Conservation (phyloP, 306 rosid species). For the Trifolium fragiferum region DNA sequence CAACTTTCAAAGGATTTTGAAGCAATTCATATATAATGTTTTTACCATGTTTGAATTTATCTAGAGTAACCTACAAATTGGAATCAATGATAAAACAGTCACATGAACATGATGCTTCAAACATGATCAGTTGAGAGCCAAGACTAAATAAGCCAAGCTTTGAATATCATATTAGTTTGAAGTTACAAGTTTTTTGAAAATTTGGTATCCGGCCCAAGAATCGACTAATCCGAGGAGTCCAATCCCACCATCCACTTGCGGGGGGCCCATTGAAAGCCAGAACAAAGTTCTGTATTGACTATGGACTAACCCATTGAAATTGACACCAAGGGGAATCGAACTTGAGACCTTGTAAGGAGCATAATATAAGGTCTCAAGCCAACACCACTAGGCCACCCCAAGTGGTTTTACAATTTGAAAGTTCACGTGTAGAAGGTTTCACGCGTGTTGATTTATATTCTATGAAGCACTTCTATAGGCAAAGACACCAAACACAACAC, state of each 20-base stretch:
- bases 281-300: no score
- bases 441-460: not conserved
- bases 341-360: no score
- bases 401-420: not conserved
- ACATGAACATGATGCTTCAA: slow-evolving; percentile 15
- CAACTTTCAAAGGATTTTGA: slow-evolving; percentile 7
- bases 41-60: not conserved
- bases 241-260: no score
- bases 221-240: no score
- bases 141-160: slow-evolving; percentile 13
- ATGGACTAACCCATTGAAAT: no score
- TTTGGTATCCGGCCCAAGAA: no score
- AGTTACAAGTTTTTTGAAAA: not conserved
- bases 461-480: not conserved
- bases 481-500: not conserved
- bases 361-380: no score
- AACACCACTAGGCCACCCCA: no score
- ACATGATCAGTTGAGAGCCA: slow-evolving; percentile 9
- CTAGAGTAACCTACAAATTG: not conserved
- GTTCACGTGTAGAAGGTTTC: slow-evolving; percentile 8
- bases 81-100: slow-evolving; percentile 8
- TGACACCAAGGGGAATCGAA: no score
- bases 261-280: no score
- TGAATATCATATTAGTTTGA: slow-evolving; percentile 12
- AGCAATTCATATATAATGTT: slow-evolving; percentile 2